These are phyloP conservation scores for Xylaria palmicola DNA, from an alignment of 495 filamentous ascomycete species.

Conservation along the genomic window DNA sequence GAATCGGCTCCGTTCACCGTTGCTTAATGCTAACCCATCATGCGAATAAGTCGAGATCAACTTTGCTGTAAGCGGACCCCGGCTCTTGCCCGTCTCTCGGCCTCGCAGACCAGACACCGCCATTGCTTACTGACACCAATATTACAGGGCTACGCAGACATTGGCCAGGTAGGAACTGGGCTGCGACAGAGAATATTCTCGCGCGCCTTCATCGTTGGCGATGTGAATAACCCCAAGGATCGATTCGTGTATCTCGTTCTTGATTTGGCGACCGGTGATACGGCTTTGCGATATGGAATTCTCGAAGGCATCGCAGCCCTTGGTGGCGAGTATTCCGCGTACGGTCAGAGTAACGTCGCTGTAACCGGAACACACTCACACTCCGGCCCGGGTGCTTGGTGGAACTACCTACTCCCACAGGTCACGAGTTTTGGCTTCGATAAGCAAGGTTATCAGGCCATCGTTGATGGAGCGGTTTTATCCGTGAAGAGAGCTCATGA, in stretches of 20 bases:
- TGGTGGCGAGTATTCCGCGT: constrained; percentile 51
- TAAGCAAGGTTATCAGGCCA: constrained; percentile 82
- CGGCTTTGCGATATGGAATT: constrained; percentile 81
- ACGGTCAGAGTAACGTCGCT: constrained; percentile 78
- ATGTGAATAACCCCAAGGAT: constrained; percentile 62
- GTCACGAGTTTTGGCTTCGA: constrained; percentile 86
- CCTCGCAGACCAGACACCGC: background rate
- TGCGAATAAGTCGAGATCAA: constrained; percentile 65
- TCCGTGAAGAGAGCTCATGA: constrained; percentile 84
- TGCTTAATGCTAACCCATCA: constrained; percentile 10
- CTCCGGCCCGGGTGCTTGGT: constrained; percentile 89
- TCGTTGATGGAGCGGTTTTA: constrained; percentile 82
- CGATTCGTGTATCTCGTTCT: constrained; percentile 86
- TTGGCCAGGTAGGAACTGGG: constrained; percentile 75
- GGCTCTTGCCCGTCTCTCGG: background rate
- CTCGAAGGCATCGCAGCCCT: constrained; percentile 67
- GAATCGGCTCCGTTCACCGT: background rate
- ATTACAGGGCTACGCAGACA: constrained; percentile 67
- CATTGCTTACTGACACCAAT: background rate
- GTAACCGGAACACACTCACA: constrained; percentile 92
- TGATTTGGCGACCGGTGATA: constrained; percentile 83
- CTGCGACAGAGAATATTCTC: constrained; percentile 84
- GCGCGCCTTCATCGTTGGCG: constrained; percentile 85
- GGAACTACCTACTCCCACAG: constrained; percentile 94
- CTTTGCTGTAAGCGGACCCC: constrained; percentile 41